phyloP scores from a whole-genome alignment of 2,329 filamentous ascomycete genomes.

The Botrytis paeoniae region DNA sequence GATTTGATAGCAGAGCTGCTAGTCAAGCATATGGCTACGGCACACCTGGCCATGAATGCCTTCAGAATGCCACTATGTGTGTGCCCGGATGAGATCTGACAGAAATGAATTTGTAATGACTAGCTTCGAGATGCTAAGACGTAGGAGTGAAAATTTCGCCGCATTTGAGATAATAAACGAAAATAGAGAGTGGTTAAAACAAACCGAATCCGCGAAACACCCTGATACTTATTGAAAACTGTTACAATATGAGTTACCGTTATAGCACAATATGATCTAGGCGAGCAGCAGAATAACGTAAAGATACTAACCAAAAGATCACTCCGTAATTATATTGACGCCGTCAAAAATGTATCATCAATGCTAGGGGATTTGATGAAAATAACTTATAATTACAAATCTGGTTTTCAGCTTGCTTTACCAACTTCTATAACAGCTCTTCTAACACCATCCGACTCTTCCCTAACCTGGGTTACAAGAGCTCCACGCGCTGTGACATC shows the following conservation, averaged over 20 bases:
- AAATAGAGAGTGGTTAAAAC: background rate
- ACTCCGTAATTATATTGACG: background rate
- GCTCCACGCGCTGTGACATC: conserved; percentile 50
- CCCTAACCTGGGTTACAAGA: conserved; percentile 49
- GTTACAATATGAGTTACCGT: background rate
- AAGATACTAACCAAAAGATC: background rate
- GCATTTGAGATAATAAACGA: background rate
- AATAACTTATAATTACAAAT: background rate
- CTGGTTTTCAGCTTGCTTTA: conserved; percentile 8
- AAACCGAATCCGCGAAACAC: too few species aligned
- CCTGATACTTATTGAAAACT: too few species aligned
- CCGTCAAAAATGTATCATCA: background rate
- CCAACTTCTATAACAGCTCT: conserved; percentile 53
- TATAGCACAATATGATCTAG: background rate
- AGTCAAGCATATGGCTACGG: background rate
- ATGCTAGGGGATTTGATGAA: background rate
- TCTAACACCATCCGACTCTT: conserved; percentile 60
- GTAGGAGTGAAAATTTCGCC: background rate
- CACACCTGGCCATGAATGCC: background rate
- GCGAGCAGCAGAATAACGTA: background rate
- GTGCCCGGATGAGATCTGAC: background rate
- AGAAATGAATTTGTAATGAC: background rate
- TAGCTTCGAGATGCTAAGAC: background rate
- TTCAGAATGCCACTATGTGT: background rate
- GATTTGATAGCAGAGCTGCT: background rate